These are phyloP conservation scores for Mycena pura DNA, from an alignment of 768 basidiomycete genomes.

Conservation along the genomic window DNA sequence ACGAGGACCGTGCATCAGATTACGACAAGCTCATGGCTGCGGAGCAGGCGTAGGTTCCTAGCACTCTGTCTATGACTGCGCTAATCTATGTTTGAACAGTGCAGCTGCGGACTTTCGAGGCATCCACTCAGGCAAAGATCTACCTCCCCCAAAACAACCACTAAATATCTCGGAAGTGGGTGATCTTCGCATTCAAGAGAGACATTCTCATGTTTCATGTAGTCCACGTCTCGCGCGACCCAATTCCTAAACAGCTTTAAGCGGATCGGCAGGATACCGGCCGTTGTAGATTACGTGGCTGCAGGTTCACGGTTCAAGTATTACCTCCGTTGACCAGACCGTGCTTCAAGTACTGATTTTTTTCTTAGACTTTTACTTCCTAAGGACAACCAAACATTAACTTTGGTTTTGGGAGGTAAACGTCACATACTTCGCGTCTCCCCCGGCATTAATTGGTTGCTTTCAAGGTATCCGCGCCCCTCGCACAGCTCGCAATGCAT, in stretches of 20 bases:
- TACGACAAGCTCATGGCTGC: slow-evolving; percentile 96
- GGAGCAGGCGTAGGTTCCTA: slow-evolving; percentile 78
- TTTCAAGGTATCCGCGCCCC: slow-evolving; percentile 85
- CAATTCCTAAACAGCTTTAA: slow-evolving; percentile 94
- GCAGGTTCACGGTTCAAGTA: slow-evolving; percentile 96
- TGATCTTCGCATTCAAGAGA: neutral
- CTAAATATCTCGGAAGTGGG: slow-evolving; percentile 91
- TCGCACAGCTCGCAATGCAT: slow-evolving; percentile 77
- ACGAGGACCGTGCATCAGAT: slow-evolving; percentile 95
- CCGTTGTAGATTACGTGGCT: slow-evolving; percentile 91
- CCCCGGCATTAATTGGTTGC: neutral
- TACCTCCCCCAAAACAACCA: slow-evolving; percentile 77
- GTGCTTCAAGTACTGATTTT: neutral
- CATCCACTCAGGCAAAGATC: slow-evolving; percentile 92
- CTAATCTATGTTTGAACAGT: slow-evolving; percentile 47
- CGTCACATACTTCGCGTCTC: slow-evolving; percentile 18
- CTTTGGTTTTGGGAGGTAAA: slow-evolving; percentile 88
- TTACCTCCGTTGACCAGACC: slow-evolving; percentile 22
- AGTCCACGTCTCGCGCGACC: slow-evolving; percentile 77
- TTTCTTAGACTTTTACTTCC: slow-evolving; percentile 75
- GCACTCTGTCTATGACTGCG: neutral
- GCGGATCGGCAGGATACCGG: slow-evolving; percentile 81
- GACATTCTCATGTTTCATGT: slow-evolving; percentile 14
- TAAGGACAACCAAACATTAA: slow-evolving; percentile 92
- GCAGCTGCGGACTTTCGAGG: slow-evolving; percentile 81